Percentiles rank a stretch among this genome's conserved stretches.
These are phyloP conservation scores for Mimosa pudica DNA, from an alignment of 306 rosid genomes.

Conservation along the genomic window DNA sequence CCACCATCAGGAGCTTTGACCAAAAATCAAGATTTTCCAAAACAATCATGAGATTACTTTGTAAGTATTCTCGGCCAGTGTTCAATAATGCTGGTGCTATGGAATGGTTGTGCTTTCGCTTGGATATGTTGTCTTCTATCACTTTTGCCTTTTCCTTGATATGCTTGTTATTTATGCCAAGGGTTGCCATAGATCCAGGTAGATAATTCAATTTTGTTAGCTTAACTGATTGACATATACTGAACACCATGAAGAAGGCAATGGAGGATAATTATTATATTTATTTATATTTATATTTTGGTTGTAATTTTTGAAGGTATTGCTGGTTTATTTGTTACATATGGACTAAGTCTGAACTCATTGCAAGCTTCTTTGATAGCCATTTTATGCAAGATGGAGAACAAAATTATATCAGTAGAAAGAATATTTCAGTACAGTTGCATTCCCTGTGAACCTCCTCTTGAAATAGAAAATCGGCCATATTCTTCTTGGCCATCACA, in stretches of 20 bases:
- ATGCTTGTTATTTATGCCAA: conserved; percentile 65
- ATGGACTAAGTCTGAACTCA: conserved; percentile 76
- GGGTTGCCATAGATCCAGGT: conserved; percentile 65
- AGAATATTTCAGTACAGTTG: conserved; percentile 73
- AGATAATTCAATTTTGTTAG: conserved; percentile 5
- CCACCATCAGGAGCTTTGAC: conserved; percentile 67
- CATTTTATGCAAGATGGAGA: conserved; percentile 79
- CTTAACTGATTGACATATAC: background rate
- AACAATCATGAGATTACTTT: conserved; percentile 60
- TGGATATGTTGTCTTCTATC: conserved; percentile 60
- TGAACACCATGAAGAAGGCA: background rate
- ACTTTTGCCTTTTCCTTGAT: conserved; percentile 61
- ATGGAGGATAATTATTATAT: background rate
- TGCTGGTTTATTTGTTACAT: conserved; percentile 86
- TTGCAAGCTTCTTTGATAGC: conserved; percentile 69
- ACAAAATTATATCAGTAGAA: conserved; percentile 86
- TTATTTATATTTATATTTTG: background rate
- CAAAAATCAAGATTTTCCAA: conserved; percentile 65
- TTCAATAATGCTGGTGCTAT: conserved; percentile 58
- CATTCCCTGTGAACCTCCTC: conserved; percentile 75
- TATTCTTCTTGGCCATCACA: conserved; percentile 65
- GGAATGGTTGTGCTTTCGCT: conserved; percentile 69
- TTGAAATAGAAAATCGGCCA: conserved; percentile 55
- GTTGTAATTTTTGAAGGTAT: conserved; percentile 47
- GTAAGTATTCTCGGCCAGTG: conserved; percentile 57